These are phyloP conservation scores for Globisporangium spiculum DNA, from an alignment of 352 stramenopile genomes.

Conservation along the genomic window DNA sequence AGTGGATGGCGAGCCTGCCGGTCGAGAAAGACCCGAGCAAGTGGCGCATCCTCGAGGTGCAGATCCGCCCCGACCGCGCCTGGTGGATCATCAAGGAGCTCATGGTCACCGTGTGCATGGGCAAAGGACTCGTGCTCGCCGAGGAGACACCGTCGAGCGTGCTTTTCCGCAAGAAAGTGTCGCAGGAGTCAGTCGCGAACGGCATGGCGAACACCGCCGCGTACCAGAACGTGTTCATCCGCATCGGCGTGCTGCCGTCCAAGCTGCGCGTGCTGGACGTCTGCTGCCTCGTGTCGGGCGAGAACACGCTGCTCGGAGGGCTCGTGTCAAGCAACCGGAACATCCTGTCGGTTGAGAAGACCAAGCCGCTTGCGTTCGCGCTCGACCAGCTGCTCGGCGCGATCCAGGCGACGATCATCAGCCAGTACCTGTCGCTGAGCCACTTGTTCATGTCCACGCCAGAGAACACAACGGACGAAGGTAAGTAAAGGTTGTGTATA, in stretches of 20 bases:
- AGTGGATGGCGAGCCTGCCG: constrained; percentile 56
- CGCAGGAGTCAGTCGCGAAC: constrained; percentile 54
- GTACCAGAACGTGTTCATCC: constrained; percentile 73
- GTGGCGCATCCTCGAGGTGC: constrained; percentile 71
- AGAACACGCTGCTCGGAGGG: constrained; percentile 63
- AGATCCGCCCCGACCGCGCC: constrained; percentile 62
- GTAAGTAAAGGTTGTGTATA: constrained; percentile 20
- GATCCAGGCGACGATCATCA: constrained; percentile 66
- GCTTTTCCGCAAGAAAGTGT: constrained; percentile 69
- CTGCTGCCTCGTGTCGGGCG: constrained; percentile 56
- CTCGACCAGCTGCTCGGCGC: constrained; percentile 66
- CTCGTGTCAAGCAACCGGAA: constrained; percentile 42
- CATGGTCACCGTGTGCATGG: constrained; percentile 72
- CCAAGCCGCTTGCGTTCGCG: constrained; percentile 43
- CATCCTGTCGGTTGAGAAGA: constrained; percentile 34
- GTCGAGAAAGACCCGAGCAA: constrained; percentile 58
- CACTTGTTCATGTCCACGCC: constrained; percentile 76
- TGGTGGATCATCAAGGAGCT: constrained; percentile 83
- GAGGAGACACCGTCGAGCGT: constrained; percentile 56
- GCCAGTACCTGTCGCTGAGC: constrained; percentile 64
- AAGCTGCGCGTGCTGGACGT: constrained; percentile 78
- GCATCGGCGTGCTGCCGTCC: constrained; percentile 67
- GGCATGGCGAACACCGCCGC: constrained; percentile 63
- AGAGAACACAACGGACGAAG: constrained; percentile 62
- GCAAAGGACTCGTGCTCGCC: constrained; percentile 60